These are phyloP conservation scores for Torulaspora delbrueckii DNA, from an alignment of 805 yeast species.

Conservation along the genomic window DNA sequence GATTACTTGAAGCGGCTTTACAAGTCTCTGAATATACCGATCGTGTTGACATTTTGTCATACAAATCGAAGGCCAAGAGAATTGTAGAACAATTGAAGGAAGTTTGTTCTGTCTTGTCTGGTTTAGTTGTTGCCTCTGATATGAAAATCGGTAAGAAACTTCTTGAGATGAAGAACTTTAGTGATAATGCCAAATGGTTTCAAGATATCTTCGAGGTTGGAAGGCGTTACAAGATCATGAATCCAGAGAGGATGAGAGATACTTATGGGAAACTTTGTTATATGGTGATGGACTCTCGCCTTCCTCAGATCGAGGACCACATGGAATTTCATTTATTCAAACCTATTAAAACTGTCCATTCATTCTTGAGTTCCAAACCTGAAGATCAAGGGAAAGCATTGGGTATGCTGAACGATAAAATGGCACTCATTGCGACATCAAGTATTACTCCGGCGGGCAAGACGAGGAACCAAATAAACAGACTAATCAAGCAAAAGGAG, in stretches of 20 bases:
- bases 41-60: conserved; percentile 64
- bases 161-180: conserved; percentile 61
- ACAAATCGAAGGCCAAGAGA: conserved; percentile 62
- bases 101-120: conserved; percentile 73
- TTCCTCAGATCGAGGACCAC: conserved; percentile 62
- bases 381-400: conserved; percentile 37
- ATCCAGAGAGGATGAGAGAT: conserved; percentile 76
- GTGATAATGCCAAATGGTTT: conserved; percentile 69
- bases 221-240: conserved; percentile 75
- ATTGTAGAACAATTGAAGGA: conserved; percentile 69
- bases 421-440: conserved; percentile 58
- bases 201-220: conserved; percentile 70
- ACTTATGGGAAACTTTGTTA: conserved; percentile 75
- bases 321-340: conserved; percentile 73
- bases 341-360: conserved; percentile 61
- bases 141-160: conserved; percentile 63
- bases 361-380: conserved; percentile 41
- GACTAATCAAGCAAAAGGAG: conserved; percentile 62
- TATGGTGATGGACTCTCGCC: conserved; percentile 79
- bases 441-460: conserved; percentile 60
- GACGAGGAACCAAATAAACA: conserved; percentile 48
- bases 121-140: conserved; percentile 71
- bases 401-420: conserved; percentile 51
- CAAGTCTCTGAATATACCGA: conserved; percentile 78
- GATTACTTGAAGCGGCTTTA: conserved; percentile 68